A percentile compares a stretch with the other conserved stretches of the same genome.
Evolutionary conservation across 805 yeast genomes (phyloP).

Genomic region (Hanseniaspora jakobsenii): DNA sequence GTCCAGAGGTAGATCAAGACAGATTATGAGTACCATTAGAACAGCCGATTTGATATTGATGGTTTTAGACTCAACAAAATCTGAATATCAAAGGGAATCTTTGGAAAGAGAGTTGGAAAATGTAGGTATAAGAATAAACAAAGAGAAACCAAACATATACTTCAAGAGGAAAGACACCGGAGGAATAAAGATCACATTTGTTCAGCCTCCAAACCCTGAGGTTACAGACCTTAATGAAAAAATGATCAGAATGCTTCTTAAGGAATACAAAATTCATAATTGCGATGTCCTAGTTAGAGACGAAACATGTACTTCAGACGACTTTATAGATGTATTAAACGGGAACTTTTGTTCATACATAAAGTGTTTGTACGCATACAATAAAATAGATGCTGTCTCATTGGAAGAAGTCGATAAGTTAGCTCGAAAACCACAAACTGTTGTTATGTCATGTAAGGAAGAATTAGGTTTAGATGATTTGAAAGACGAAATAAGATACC

Average conservation of each 20-base stretch:
- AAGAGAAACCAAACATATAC: constrained; percentile 62
- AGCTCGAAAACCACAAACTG: constrained; percentile 86
- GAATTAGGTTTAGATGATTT: constrained; percentile 79
- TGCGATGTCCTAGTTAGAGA: constrained; percentile 89
- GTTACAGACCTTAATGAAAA: constrained; percentile 49
- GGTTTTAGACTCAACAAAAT: constrained; percentile 93
- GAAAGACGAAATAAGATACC: constrained; percentile 87
- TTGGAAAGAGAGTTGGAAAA: constrained; percentile 83
- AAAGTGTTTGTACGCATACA: constrained; percentile 85
- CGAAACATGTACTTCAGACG: constrained; percentile 81
- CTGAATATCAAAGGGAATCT: constrained; percentile 75
- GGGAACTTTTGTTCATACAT: constrained; percentile 78
- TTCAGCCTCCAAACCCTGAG: constrained; percentile 62
- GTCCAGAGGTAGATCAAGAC: constrained; percentile 95
- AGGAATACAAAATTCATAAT: constrained; percentile 81
- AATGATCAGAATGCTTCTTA: constrained; percentile 59
- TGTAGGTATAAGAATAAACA: constrained; percentile 84
- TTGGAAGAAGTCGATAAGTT: constrained; percentile 85
- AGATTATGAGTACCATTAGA: constrained; percentile 90
- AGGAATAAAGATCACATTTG: constrained; percentile 73
- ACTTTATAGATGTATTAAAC: constrained; percentile 81
- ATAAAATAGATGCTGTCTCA: constrained; percentile 90
- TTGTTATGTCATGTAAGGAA: constrained; percentile 84
- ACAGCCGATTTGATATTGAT: constrained; percentile 86
- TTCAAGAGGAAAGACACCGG: constrained; percentile 77